Base-by-base conservation (phyloP, 108 stramenopile genomes). In the Skeletonema costatum region DNA sequence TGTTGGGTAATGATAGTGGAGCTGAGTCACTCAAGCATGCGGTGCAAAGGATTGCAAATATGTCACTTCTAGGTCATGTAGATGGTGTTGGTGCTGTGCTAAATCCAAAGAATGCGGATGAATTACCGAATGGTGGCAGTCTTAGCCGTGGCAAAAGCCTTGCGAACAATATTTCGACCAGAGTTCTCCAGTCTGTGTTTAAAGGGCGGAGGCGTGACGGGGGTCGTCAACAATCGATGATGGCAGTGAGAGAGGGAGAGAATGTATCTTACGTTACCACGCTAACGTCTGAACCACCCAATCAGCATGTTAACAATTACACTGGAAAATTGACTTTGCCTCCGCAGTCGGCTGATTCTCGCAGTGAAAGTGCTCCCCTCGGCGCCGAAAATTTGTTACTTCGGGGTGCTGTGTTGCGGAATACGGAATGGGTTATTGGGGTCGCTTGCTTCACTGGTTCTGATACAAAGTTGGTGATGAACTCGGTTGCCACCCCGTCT, bases 351-450 rank as follows among this genome's bases (percentile, higher is more conserved):
- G 81, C 68, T 50, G 85, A 76, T 36, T 88, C 66, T 14, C 39
- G 63, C 32, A 81, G 82, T 73, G 53, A 81, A 32, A 87, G 91
- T 38, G 89, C 92, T 60, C 86, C 94, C 5, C 82, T 98, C 59
- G 89, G 91, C 60, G 90, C 89, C 35, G 92, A 94, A 32, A 92
- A 98, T 64, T 61, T 99, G 48, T 73, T 99, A 33, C 85, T 99
- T 1, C 90, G 99, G 33, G 99, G 99, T 32, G 97, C 96, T 42
- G 85, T 93, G 13, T 84, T 99, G 41, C 87, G 97, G 39, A 99
- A 99, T 85, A 98, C 98, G 6, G 92, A 96, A 73, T 98, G 97
- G 97, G 97, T 89, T 13, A 88, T 98, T 68, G 97, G 97, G 17
- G 59, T 98, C 4, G 97, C 96, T 38, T 96, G 92, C 64, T 98